Conservation (phyloP, 257 asterid species). For the Jacaranda copaia region DNA sequence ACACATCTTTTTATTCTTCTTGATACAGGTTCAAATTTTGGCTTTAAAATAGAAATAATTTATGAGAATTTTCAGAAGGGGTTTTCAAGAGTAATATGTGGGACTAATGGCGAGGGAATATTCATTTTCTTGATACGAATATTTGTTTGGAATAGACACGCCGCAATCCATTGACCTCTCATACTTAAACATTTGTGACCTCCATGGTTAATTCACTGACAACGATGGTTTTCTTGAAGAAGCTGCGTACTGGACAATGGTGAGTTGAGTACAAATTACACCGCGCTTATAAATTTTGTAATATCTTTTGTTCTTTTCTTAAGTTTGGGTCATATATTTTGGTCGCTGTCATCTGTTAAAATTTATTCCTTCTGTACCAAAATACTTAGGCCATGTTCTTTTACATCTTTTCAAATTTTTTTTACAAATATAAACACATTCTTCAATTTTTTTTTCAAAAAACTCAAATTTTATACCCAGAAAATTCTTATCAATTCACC, state of each 20-base stretch:
- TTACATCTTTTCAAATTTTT: too few species aligned
- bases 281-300: neutral
- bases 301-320: too few species aligned
- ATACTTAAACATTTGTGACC: slow-evolving; percentile 11
- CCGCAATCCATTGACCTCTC: neutral
- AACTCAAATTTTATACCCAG: too few species aligned
- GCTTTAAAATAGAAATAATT: neutral
- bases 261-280: neutral
- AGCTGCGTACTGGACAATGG: neutral
- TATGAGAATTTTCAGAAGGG: neutral
- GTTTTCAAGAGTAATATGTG: neutral
- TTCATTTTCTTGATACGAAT: slow-evolving; percentile 16
- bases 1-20: slow-evolving; percentile 8
- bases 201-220: neutral
- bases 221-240: neutral
- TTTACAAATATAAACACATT: too few species aligned
- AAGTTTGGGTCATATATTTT: too few species aligned
- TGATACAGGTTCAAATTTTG: neutral
- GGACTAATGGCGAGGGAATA: slow-evolving; percentile 3
- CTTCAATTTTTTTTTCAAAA: too few species aligned
- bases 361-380: too few species aligned
- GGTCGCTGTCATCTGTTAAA: too few species aligned
- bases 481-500: too few species aligned
- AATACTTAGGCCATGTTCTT: too few species aligned
- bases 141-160: neutral